Percentiles rank a stretch among this genome's conserved stretches.
phyloP scores from a whole-genome alignment of 805 yeast species.

The Myxozyma geophila region DNA sequence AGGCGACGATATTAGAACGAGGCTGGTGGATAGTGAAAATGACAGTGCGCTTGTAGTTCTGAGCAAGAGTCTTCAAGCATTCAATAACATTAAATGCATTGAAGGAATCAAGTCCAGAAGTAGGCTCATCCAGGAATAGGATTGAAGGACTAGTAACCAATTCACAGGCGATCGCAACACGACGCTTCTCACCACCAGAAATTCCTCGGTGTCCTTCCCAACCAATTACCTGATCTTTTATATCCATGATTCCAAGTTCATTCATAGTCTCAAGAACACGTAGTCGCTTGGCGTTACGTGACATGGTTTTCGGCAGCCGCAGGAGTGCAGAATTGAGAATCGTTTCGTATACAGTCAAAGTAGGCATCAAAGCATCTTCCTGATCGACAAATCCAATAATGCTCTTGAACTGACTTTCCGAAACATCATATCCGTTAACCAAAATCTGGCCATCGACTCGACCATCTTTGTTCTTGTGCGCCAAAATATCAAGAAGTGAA shows the following conservation, averaged over 20 bases:
- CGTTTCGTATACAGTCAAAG: conserved; percentile 94
- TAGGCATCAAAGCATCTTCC: conserved; percentile 87
- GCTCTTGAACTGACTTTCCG: conserved; percentile 57
- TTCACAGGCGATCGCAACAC: conserved; percentile 94
- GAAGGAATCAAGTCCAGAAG: conserved; percentile 92
- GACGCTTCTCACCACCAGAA: conserved; percentile 88
- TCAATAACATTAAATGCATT: conserved; percentile 93
- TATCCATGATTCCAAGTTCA: conserved; percentile 80
- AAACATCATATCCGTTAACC: conserved; percentile 65
- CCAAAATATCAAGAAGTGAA: conserved; percentile 86
- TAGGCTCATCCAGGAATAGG: conserved; percentile 86
- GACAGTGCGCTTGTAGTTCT: conserved; percentile 81
- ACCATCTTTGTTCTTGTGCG: conserved; percentile 85
- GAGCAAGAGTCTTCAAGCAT: conserved; percentile 75
- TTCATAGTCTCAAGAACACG: conserved; percentile 83
- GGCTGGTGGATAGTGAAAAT: conserved; percentile 97
- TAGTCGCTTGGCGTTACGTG: conserved; percentile 68
- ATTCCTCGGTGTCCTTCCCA: conserved; percentile 89
- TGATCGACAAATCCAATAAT: conserved; percentile 95
- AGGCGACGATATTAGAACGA: conserved; percentile 88
- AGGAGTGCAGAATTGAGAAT: conserved; percentile 89
- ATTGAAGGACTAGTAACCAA: conserved; percentile 86
- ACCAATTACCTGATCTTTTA: conserved; percentile 86
- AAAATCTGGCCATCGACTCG: conserved; percentile 64
- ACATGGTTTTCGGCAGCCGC: conserved; percentile 81